These are phyloP conservation scores for Aspergillus phoenicis DNA, from an alignment of 2,329 filamentous ascomycete genomes.

Conservation along the genomic window DNA sequence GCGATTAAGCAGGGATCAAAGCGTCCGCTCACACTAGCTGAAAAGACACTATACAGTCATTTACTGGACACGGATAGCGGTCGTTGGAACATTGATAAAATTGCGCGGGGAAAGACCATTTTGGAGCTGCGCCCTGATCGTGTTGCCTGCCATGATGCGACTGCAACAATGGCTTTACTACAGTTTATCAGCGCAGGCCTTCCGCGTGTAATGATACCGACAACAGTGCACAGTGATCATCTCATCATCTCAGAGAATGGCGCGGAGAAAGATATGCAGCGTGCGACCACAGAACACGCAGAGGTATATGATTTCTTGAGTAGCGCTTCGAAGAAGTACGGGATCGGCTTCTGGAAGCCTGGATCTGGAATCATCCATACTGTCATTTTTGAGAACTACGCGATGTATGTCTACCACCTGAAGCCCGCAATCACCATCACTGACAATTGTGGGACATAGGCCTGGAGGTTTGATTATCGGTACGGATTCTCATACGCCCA, in stretches of 20 bases:
- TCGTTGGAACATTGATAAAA: slow-evolving; percentile 26
- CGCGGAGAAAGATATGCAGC: slow-evolving; percentile 31
- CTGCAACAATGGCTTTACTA: slow-evolving; percentile 47
- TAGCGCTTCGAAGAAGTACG: slow-evolving; percentile 49
- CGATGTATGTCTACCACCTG: slow-evolving; percentile 25
- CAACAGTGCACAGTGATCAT: slow-evolving; percentile 47
- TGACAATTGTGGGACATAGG: slow-evolving; percentile 25
- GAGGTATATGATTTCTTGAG: slow-evolving; percentile 46
- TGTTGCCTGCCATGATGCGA: slow-evolving; percentile 49
- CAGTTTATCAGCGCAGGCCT: slow-evolving; percentile 49
- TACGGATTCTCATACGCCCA: slow-evolving; percentile 94
- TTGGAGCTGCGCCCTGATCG: slow-evolving; percentile 42
- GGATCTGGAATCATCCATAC: slow-evolving; percentile 44
- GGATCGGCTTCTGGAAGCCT: slow-evolving; percentile 47
- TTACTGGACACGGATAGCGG: slow-evolving; percentile 29
- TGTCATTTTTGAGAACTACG: slow-evolving; percentile 47
- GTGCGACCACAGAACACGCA: slow-evolving; percentile 32
- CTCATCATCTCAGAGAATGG: slow-evolving; percentile 41
- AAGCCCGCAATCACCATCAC: not conserved
- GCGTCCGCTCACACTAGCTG: slow-evolving; percentile 41
- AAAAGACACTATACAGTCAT: slow-evolving; percentile 47
- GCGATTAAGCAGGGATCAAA: slow-evolving; percentile 8
- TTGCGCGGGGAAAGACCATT: slow-evolving; percentile 43
- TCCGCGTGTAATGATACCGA: slow-evolving; percentile 41
- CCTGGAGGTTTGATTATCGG: slow-evolving; percentile 93